These are phyloP conservation scores for Glycine latifolia DNA, from an alignment of 306 rosid species.

Conservation along the genomic window DNA sequence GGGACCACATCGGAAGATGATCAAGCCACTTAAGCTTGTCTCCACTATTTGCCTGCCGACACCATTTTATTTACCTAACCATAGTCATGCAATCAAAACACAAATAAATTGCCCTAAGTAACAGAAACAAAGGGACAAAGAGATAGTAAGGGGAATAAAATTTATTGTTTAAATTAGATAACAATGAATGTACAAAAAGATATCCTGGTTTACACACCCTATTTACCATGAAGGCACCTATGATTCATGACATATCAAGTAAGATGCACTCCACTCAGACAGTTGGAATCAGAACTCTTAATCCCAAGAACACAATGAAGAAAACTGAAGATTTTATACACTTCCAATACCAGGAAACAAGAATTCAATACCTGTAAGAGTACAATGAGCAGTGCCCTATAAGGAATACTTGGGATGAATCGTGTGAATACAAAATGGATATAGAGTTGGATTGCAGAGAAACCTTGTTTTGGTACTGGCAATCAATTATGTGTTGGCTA, in stretches of 20 bases:
- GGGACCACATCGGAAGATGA: slow-evolving; percentile 51
- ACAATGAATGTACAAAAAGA: slow-evolving; percentile 49
- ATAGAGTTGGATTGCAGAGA: slow-evolving; percentile 39
- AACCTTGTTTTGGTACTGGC: slow-evolving; percentile 45
- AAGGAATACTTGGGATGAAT: slow-evolving; percentile 41
- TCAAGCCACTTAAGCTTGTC: slow-evolving; percentile 49
- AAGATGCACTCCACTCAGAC: slow-evolving; percentile 36
- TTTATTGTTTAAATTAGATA: slow-evolving; percentile 47
- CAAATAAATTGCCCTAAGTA: slow-evolving; percentile 26
- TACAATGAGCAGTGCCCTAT: slow-evolving; percentile 60
- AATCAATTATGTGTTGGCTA: slow-evolving; percentile 37
- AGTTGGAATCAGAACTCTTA: slow-evolving; percentile 44
- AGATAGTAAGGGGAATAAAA: slow-evolving; percentile 26
- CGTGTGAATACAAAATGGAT: slow-evolving; percentile 47
- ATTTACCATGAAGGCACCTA: slow-evolving; percentile 41
- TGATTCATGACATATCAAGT: slow-evolving; percentile 29
- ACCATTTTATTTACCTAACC: slow-evolving; percentile 33
- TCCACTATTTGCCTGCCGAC: slow-evolving; percentile 65
- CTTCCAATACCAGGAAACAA: slow-evolving; percentile 51
- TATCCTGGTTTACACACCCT: slow-evolving; percentile 41
- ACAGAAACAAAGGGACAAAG: slow-evolving; percentile 2
- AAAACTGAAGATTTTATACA: slow-evolving; percentile 45
- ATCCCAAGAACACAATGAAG: slow-evolving; percentile 52
- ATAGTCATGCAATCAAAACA: slow-evolving; percentile 3
- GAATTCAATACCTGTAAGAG: slow-evolving; percentile 52